Percentiles rank a stretch among this genome's conserved stretches.
Evolutionary conservation across 495 filamentous ascomycete species (phyloP).

Genomic region (Cercophora samala): DNA sequence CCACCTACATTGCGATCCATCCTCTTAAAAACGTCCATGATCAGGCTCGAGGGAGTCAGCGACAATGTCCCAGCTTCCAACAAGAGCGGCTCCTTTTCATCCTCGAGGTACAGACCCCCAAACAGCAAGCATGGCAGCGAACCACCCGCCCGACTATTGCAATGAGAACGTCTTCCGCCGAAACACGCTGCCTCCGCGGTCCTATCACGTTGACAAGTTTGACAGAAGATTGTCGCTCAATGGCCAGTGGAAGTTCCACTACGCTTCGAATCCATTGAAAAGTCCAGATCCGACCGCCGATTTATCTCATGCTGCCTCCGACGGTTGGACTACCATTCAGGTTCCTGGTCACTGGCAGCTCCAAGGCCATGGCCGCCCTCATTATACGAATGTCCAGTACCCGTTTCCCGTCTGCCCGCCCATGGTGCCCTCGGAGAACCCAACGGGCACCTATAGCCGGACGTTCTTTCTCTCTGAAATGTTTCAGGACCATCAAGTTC

Average conservation of each 20-base stretch:
- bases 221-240: slow-evolving; percentile 45
- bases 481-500: slow-evolving; percentile 38
- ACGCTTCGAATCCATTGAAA: slow-evolving; percentile 47
- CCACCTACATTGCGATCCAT: neutral
- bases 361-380: slow-evolving; percentile 57
- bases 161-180: slow-evolving; percentile 43
- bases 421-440: slow-evolving; percentile 55
- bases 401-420: slow-evolving; percentile 61
- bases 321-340: slow-evolving; percentile 49
- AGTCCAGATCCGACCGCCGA: slow-evolving; percentile 41
- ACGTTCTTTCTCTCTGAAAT: slow-evolving; percentile 41
- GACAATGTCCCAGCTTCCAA: neutral
- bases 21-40: neutral
- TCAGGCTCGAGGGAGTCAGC: neutral
- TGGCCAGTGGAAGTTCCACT: slow-evolving; percentile 60
- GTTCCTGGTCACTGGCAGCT: slow-evolving; percentile 67
- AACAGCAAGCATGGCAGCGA: neutral
- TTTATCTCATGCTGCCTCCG: slow-evolving; percentile 17
- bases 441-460: slow-evolving; percentile 59
- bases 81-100: neutral
- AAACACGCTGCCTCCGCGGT: slow-evolving; percentile 48
- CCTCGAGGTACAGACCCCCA: neutral
- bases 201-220: slow-evolving; percentile 48
- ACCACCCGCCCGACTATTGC: slow-evolving; percentile 25
- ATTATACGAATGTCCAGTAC: slow-evolving; percentile 61